A percentile compares a stretch with the other conserved stretches of the same genome.
These are phyloP conservation scores for Dichotomocladium elegans DNA, from an alignment of 371 early-diverging fungal species.

Conservation along the genomic window DNA sequence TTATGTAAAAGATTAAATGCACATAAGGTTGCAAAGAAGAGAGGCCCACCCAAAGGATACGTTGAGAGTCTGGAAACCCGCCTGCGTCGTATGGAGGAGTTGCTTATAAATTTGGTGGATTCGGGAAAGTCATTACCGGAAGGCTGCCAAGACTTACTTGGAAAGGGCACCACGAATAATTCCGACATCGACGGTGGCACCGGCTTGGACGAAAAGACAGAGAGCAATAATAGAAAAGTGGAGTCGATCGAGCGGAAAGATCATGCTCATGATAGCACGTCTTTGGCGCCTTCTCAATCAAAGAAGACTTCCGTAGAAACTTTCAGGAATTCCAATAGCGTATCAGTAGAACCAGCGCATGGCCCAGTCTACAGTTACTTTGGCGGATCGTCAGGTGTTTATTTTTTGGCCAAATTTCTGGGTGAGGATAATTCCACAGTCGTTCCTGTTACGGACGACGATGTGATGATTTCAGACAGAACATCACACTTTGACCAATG, in stretches of 20 bases:
- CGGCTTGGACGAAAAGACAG: neutral
- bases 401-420: constrained; percentile 26
- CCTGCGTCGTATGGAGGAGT: constrained; percentile 14
- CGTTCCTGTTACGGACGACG: neutral
- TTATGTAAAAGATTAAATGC: too few relatives aligned
- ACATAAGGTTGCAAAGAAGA: constrained; percentile 21
- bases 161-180: too few relatives aligned
- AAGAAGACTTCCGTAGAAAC: too few relatives aligned
- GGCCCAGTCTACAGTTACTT: constrained; percentile 14
- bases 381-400: constrained; percentile 40
- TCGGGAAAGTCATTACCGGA: constrained; percentile 22
- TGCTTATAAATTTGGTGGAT: constrained; percentile 23
- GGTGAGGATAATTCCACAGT: neutral
- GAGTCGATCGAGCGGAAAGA: neutral
- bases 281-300: too few relatives aligned
- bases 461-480: neutral
- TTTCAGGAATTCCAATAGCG: too few relatives aligned
- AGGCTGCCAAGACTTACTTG: neutral
- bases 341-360: neutral
- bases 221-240: neutral
- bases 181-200: too few relatives aligned
- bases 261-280: neutral
- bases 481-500: neutral
- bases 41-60: constrained; percentile 52
- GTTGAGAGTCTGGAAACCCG: constrained; percentile 16